These are phyloP conservation scores for Plasmodium ovale DNA, from an alignment of 169 alveolate genomes.

Conservation along the genomic window DNA sequence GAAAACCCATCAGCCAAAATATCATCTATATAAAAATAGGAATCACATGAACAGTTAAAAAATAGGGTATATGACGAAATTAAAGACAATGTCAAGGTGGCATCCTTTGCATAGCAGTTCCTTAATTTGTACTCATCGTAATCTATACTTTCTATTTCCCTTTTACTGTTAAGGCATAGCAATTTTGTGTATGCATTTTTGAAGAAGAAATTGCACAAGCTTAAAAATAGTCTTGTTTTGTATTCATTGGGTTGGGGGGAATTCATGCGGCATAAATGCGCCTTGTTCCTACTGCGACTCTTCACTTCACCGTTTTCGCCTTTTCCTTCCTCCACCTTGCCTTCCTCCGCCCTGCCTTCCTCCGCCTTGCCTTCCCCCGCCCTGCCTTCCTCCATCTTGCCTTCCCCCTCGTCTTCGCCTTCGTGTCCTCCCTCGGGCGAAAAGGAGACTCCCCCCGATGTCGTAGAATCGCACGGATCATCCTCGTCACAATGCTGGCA, in stretches of 20 bases:
- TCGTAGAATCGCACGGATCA: not conserved
- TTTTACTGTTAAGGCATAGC: constrained; percentile 16
- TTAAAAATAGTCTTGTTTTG: not conserved
- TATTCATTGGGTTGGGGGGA: constrained; percentile 8
- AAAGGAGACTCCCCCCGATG: not conserved
- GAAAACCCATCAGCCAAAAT: constrained; percentile 34
- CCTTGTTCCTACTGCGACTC: too few relatives aligned
- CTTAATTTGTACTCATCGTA: constrained; percentile 51
- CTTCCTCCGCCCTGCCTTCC: too few relatives aligned
- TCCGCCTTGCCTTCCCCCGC: too few relatives aligned
- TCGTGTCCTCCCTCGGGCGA: not conserved
- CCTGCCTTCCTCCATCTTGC: too few relatives aligned
- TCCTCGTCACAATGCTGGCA: not conserved
- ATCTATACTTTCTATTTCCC: constrained; percentile 12
- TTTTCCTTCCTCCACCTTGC: too few relatives aligned
- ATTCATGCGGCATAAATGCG: too few relatives aligned
- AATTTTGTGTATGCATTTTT: constrained; percentile 13
- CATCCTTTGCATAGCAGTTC: constrained; percentile 24
- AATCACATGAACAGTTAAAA: constrained; percentile 33
- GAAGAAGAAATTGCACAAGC: constrained; percentile 33
- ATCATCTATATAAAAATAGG: constrained; percentile 26
- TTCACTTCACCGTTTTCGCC: too few relatives aligned
- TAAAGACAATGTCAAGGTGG: constrained; percentile 16
- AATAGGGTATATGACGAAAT: constrained; percentile 42
- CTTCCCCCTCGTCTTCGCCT: not conserved